These are phyloP conservation scores for Paralagenidium karlingii DNA, from an alignment of 352 stramenopile genomes.

Conservation along the genomic window DNA sequence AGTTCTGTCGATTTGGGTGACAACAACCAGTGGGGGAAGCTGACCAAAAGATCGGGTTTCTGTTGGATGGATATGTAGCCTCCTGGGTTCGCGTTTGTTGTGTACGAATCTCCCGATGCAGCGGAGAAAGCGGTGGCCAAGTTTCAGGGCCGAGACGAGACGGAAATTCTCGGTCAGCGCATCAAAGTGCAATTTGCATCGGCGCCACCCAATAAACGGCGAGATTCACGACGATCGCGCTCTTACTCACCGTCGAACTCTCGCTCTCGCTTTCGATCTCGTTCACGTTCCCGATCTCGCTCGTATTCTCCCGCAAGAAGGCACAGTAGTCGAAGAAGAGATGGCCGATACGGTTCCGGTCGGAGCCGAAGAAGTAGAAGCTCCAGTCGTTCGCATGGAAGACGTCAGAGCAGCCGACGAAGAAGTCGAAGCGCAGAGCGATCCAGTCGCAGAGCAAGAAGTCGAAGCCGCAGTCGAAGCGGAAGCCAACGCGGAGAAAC, in stretches of 20 bases:
- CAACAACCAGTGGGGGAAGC: slow-evolving; percentile 6
- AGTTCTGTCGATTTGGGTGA: slow-evolving; percentile 1
- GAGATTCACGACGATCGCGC: neutral
- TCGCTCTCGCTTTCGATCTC: too few relatives aligned
- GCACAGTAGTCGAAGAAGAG: neutral
- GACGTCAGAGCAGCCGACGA: slow-evolving; percentile 6
- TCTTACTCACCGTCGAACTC: too few relatives aligned
- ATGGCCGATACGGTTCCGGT: neutral
- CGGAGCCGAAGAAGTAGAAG: slow-evolving; percentile 1
- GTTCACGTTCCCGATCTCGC: too few relatives aligned
- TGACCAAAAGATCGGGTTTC: neutral
- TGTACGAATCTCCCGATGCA: slow-evolving; percentile 27
- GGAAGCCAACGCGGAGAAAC: neutral
- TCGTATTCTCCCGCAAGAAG: too few relatives aligned
- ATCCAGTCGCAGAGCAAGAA: slow-evolving; percentile 4
- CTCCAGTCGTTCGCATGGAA: neutral
- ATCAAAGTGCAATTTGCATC: slow-evolving; percentile 65
- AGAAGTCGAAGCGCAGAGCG: slow-evolving; percentile 6
- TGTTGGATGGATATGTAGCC: slow-evolving; percentile 16
- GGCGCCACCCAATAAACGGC: too few relatives aligned
- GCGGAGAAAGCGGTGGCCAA: slow-evolving; percentile 32
- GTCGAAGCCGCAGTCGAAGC: slow-evolving; percentile 2
- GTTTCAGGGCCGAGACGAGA: slow-evolving; percentile 15
- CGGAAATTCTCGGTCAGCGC: slow-evolving; percentile 55
- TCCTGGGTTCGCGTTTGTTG: slow-evolving; percentile 72